Percentiles rank a stretch among this genome's conserved stretches.
These are phyloP conservation scores for Sarocladium oryzae DNA, from an alignment of 2,329 filamentous ascomycete genomes.

Conservation along the genomic window DNA sequence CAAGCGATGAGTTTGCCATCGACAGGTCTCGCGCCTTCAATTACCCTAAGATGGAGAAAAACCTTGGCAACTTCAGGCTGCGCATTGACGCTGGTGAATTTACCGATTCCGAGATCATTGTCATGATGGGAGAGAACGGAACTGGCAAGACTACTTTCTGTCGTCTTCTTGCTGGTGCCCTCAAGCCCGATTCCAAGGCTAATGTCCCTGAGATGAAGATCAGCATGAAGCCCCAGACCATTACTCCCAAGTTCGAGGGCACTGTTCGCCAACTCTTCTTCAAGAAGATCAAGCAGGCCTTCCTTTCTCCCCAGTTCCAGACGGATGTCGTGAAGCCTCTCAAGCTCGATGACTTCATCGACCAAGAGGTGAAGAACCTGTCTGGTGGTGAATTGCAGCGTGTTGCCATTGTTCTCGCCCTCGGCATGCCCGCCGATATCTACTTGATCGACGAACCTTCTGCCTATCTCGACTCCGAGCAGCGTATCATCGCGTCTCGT, in stretches of 20 bases:
- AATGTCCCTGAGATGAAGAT: conserved; percentile 92
- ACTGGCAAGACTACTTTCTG: conserved; percentile 99
- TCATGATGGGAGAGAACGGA: conserved; percentile 99
- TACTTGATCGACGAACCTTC: conserved; percentile 98
- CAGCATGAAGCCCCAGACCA: conserved; percentile 99
- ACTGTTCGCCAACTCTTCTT: conserved; percentile 98
- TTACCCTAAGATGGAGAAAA: conserved; percentile 92
- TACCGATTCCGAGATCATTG: conserved; percentile 96
- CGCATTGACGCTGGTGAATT: conserved; percentile 77
- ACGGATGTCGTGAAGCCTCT: conserved; percentile 99
- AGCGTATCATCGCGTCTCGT: conserved; percentile 93
- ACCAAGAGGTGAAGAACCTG: conserved; percentile 98
- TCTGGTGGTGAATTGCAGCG: conserved; percentile 99
- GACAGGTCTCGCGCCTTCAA: conserved; percentile 80
- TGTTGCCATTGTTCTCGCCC: conserved; percentile 95
- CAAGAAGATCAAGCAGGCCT: conserved; percentile 98
- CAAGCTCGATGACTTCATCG: conserved; percentile 97
- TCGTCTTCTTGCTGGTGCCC: conserved; percentile 84
- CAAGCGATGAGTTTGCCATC: conserved; percentile 77
- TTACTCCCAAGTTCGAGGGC: conserved; percentile 95
- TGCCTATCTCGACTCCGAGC: conserved; percentile 96
- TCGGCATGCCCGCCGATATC: conserved; percentile 93
- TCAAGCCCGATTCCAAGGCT: conserved; percentile 78
- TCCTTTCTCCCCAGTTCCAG: conserved; percentile 96
- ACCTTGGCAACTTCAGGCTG: conserved; percentile 80